Percentiles rank a stretch among this genome's conserved stretches.
Conservation (phyloP, 2,329 filamentous ascomycete genomes). For the Trichoderma hamatum region DNA sequence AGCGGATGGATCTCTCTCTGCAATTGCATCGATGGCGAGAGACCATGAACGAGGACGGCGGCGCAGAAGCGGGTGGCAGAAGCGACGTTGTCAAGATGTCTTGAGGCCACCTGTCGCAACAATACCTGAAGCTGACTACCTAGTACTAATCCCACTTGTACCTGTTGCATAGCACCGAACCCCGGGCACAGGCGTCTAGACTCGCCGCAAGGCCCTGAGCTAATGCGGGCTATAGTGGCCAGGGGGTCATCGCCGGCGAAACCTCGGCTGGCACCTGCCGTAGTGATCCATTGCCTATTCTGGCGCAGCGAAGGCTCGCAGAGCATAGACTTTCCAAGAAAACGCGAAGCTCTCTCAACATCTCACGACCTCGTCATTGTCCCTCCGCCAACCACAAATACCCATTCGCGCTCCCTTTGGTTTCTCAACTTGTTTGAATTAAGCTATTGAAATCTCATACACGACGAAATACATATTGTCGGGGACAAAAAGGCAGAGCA, state of each 20-base stretch:
- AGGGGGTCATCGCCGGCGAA: slow-evolving; percentile 29
- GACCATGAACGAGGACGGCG: slow-evolving; percentile 20
- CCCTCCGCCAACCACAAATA: slow-evolving; percentile 1
- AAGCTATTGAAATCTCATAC: neutral
- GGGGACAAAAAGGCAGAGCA: neutral
- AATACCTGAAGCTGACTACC: slow-evolving; percentile 30
- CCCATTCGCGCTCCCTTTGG: neutral
- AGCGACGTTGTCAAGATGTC: slow-evolving; percentile 12
- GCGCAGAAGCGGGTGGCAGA: slow-evolving; percentile 25
- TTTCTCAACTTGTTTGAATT: neutral
- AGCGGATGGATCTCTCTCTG: neutral
- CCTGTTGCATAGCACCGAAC: neutral
- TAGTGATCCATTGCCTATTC: slow-evolving; percentile 11
- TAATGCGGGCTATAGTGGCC: slow-evolving; percentile 23
- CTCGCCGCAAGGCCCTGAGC: slow-evolving; percentile 22
- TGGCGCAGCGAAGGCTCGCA: slow-evolving; percentile 3
- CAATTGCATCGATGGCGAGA: slow-evolving; percentile 23
- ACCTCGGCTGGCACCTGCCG: slow-evolving; percentile 25
- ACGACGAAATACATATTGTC: neutral
- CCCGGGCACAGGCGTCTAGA: slow-evolving; percentile 17
- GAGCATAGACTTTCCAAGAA: slow-evolving; percentile 2
- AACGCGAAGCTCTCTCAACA: slow-evolving; percentile 16
- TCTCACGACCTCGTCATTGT: neutral
- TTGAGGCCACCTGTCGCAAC: slow-evolving; percentile 44
- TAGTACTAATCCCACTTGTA: neutral